Evolutionary conservation across 805 yeast genomes (phyloP).

Genomic region (Cyberlindnera xishuangbannaensis): DNA sequence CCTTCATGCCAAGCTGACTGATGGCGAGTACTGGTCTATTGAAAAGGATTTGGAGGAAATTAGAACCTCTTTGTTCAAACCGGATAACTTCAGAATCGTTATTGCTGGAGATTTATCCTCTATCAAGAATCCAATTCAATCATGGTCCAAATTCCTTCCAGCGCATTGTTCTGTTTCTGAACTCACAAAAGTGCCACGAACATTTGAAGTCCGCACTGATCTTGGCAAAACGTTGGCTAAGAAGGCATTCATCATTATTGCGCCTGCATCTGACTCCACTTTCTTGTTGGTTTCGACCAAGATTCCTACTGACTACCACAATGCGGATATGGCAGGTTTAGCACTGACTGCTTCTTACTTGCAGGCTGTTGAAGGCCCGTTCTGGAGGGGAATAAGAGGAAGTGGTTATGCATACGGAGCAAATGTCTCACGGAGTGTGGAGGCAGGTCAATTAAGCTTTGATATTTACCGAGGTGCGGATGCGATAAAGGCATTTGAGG

Average conservation of each 20-base stretch:
- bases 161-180: slow-evolving; percentile 1
- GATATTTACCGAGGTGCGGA: slow-evolving; percentile 82
- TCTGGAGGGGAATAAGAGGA: slow-evolving; percentile 95
- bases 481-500: slow-evolving; percentile 52
- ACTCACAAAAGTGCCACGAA: slow-evolving; percentile 42
- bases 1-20: slow-evolving; percentile 42
- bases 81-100: slow-evolving; percentile 58
- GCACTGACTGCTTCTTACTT: slow-evolving; percentile 70
- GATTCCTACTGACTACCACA: slow-evolving; percentile 49
- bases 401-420: slow-evolving; percentile 93
- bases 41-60: slow-evolving; percentile 45
- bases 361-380: slow-evolving; percentile 91
- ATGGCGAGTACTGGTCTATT: slow-evolving; percentile 46
- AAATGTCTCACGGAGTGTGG: slow-evolving; percentile 49
- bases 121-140: slow-evolving; percentile 48
- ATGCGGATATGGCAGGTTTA: slow-evolving; percentile 62
- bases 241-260: slow-evolving; percentile 57
- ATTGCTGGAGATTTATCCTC: slow-evolving; percentile 62
- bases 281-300: slow-evolving; percentile 55
- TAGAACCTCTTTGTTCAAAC: slow-evolving; percentile 45
- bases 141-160: slow-evolving; percentile 42
- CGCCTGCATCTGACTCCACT: slow-evolving; percentile 83
- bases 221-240: slow-evolving; percentile 47
- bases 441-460: slow-evolving; percentile 61
- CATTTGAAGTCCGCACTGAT: slow-evolving; percentile 46